phyloP scores from a whole-genome alignment of 2,329 filamentous ascomycete species.

The Acarospora socialis region DNA sequence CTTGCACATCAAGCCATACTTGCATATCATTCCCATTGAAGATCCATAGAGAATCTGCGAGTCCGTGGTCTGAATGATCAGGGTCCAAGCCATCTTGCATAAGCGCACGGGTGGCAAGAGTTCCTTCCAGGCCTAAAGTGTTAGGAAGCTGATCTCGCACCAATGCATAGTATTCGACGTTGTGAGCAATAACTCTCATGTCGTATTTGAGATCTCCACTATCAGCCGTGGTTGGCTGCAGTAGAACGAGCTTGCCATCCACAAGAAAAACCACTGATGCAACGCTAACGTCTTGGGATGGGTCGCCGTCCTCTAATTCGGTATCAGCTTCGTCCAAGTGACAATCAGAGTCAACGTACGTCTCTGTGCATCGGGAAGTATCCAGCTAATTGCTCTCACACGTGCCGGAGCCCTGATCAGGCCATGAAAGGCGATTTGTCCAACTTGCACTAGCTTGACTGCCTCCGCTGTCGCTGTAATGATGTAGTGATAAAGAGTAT shows the following conservation, averaged over 20 bases:
- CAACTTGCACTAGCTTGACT: conserved; percentile 76
- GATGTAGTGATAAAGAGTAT: conserved; percentile 87
- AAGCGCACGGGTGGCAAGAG: conserved; percentile 34
- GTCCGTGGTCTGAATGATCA: conserved; percentile 35
- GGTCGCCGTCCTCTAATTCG: conserved; percentile 60
- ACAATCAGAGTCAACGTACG: conserved; percentile 31
- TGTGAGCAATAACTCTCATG: conserved; percentile 91
- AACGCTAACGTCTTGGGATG: conserved; percentile 84
- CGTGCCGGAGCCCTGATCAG: conserved; percentile 87
- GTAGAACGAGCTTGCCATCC: conserved; percentile 84
- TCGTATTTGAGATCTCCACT: conserved; percentile 86
- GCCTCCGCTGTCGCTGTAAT: conserved; percentile 58
- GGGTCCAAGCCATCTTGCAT: conserved; percentile 30
- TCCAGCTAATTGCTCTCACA: conserved; percentile 89
- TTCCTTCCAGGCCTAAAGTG: conserved; percentile 34
- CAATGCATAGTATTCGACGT: conserved; percentile 86
- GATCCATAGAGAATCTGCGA: conserved; percentile 84
- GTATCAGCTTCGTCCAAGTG: conserved; percentile 10
- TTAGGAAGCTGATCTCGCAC: conserved; percentile 71
- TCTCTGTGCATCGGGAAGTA: conserved; percentile 80
- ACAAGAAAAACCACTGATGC: conserved; percentile 94
- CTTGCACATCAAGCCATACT: conserved; percentile 77
- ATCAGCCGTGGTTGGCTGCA: conserved; percentile 74
- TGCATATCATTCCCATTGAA: conserved; percentile 81
- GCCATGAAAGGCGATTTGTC: conserved; percentile 92